phyloP scores from a whole-genome alignment of 2,329 filamentous ascomycete species.

The Esteya vermicola region DNA sequence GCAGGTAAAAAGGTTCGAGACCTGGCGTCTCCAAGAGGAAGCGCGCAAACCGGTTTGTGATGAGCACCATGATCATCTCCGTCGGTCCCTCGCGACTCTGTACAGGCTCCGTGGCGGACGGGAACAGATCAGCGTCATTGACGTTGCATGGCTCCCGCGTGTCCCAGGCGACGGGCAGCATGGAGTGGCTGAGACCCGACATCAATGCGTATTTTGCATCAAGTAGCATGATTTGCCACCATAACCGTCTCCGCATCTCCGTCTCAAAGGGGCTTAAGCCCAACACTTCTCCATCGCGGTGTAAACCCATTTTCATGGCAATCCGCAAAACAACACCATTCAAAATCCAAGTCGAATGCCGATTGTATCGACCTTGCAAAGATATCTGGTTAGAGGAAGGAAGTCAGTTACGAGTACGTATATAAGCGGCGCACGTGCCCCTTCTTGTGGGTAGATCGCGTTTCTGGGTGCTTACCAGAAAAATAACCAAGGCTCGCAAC shows the following conservation, averaged over 20 bases:
- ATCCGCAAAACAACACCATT: conserved; percentile 48
- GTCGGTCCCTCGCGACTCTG: conserved; percentile 40
- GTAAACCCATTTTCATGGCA: conserved; percentile 53
- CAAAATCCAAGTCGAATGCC: conserved; percentile 45
- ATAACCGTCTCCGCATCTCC: conserved; percentile 53
- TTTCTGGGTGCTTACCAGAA: conserved; percentile 27
- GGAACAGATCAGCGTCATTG: conserved; percentile 44
- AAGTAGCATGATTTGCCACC: conserved; percentile 49
- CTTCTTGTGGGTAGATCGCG: too few relatives aligned
- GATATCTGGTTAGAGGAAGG: conserved; percentile 27
- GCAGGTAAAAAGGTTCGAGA: conserved; percentile 34
- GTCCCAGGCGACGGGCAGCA: conserved; percentile 38
- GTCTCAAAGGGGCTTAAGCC: conserved; percentile 47
- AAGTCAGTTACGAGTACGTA: too few relatives aligned
- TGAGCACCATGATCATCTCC: conserved; percentile 44
- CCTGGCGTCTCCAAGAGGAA: conserved; percentile 33
- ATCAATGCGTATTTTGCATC: conserved; percentile 42
- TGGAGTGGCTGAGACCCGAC: conserved; percentile 39
- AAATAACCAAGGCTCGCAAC: conserved; percentile 44
- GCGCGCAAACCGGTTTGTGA: conserved; percentile 33
- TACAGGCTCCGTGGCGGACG: conserved; percentile 34
- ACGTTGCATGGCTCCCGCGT: conserved; percentile 42
- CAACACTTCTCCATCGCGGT: conserved; percentile 43
- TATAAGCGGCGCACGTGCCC: conserved; percentile 4
- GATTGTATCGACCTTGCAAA: conserved; percentile 42